A percentile compares a stretch with the other conserved stretches of the same genome.
phyloP scores from a whole-genome alignment of 2,329 filamentous ascomycete species.

The Ceratocystiopsis sp. region DNA sequence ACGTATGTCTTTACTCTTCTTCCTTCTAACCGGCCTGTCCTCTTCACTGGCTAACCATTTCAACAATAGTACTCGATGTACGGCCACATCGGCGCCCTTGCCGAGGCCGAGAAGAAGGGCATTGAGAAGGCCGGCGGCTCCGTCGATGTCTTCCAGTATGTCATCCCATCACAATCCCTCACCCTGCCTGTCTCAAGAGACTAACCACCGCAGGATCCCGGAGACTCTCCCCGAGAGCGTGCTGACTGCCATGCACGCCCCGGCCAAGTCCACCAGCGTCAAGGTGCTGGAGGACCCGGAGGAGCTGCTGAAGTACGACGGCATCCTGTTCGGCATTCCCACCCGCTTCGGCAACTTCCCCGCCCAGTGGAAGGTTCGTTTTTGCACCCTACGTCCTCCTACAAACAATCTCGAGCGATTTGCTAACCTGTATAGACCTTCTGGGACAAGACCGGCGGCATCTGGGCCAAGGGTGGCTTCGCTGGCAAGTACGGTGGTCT shows the following conservation, averaged over 20 bases:
- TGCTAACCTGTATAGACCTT: slow-evolving; percentile 28
- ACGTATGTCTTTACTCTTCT: slow-evolving; percentile 35
- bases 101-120: slow-evolving; percentile 79
- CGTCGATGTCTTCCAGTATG: slow-evolving; percentile 68
- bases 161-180: neutral
- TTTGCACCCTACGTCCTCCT: neutral
- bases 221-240: slow-evolving; percentile 82
- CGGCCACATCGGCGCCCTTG: slow-evolving; percentile 72
- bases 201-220: slow-evolving; percentile 35
- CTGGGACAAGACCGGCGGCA: slow-evolving; percentile 78
- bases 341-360: slow-evolving; percentile 97
- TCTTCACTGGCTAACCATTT: neutral
- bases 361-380: slow-evolving; percentile 64
- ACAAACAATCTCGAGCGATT: neutral
- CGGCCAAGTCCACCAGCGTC: slow-evolving; percentile 52
- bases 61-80: slow-evolving; percentile 68
- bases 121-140: slow-evolving; percentile 73
- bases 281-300: slow-evolving; percentile 40
- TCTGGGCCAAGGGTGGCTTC: slow-evolving; percentile 65
- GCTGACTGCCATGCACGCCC: slow-evolving; percentile 79
- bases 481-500: slow-evolving; percentile 81
- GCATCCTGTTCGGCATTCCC: slow-evolving; percentile 81
- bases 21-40: neutral
- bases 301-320: slow-evolving; percentile 62
- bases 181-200: neutral